Percentiles rank a stretch among this genome's conserved stretches.
phyloP scores from a whole-genome alignment of 768 basidiomycete species.

The Russula ochroleuca region DNA sequence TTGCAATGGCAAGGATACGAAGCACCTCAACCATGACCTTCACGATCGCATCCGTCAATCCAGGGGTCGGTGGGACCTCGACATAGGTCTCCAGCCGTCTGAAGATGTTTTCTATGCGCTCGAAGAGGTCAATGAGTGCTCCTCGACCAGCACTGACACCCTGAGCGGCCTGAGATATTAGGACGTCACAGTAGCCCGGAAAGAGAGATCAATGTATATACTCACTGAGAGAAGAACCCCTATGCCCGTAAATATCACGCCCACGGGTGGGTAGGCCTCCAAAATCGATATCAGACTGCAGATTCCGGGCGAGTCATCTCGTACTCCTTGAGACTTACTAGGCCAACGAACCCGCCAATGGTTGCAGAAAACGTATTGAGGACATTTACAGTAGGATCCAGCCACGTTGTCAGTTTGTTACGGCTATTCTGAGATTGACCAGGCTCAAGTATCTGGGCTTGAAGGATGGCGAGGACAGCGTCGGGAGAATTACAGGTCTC shows the following conservation, averaged over 20 bases:
- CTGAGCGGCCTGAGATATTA: not conserved
- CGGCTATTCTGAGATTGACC: not conserved
- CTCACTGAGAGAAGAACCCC: not conserved
- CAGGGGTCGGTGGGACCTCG: not conserved
- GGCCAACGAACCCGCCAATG: not conserved
- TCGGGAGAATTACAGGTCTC: not conserved
- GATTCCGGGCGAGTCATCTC: not conserved
- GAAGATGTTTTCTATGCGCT: not conserved
- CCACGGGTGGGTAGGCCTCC: not conserved
- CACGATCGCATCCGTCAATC: not conserved
- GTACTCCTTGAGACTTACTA: not conserved
- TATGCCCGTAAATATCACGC: not conserved
- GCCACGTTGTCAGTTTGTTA: not conserved
- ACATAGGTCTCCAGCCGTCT: not conserved
- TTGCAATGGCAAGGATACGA: not conserved
- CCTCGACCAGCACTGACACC: not conserved
- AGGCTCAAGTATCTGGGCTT: not conserved
- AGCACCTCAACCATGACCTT: constrained; percentile 1
- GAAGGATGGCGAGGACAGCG: not conserved
- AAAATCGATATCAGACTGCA: not conserved
- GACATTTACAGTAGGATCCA: not conserved
- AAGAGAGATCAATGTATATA: not conserved
- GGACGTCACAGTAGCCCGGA: not conserved
- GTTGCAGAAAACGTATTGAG: not conserved
- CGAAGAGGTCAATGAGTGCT: not conserved